These are phyloP conservation scores for Daedaleopsis nitida DNA, from an alignment of 768 basidiomycete species.

Conservation along the genomic window DNA sequence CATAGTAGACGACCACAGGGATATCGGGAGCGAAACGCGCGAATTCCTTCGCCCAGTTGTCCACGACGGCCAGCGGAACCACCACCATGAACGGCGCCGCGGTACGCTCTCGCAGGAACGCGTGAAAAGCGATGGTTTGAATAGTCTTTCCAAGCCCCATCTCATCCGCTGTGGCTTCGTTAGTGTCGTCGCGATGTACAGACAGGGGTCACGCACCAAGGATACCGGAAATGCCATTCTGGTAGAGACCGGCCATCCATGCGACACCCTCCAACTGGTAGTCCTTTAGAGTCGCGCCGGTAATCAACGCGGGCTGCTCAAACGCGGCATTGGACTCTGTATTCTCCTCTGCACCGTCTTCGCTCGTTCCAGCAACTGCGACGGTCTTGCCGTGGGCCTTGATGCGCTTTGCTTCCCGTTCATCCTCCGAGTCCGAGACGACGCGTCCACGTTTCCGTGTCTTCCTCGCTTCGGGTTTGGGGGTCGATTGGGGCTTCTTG, in stretches of 20 bases:
- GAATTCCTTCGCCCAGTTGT: slow-evolving; percentile 91
- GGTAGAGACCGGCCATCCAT: slow-evolving; percentile 90
- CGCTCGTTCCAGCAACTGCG: not conserved
- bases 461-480: slow-evolving; percentile 6
- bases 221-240: slow-evolving; percentile 84
- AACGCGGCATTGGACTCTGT: slow-evolving; percentile 35
- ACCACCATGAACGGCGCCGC: slow-evolving; percentile 83
- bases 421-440: slow-evolving; percentile 18
- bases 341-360: not conserved
- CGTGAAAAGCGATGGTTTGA: slow-evolving; percentile 93
- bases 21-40: slow-evolving; percentile 81
- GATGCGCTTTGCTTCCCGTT: slow-evolving; percentile 26
- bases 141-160: slow-evolving; percentile 97
- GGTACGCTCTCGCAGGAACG: slow-evolving; percentile 79
- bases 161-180: slow-evolving; percentile 70
- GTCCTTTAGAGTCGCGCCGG: slow-evolving; percentile 82
- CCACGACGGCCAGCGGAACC: slow-evolving; percentile 89
- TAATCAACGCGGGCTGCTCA: slow-evolving; percentile 76
- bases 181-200: not conserved
- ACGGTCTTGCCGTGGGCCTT: slow-evolving; percentile 13
- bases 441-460: slow-evolving; percentile 18
- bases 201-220: slow-evolving; percentile 47
- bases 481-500: slow-evolving; percentile 21
- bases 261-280: slow-evolving; percentile 95
- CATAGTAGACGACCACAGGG: slow-evolving; percentile 90